phyloP scores from a whole-genome alignment of 495 filamentous ascomycete species.

The Penicillium soppii region DNA sequence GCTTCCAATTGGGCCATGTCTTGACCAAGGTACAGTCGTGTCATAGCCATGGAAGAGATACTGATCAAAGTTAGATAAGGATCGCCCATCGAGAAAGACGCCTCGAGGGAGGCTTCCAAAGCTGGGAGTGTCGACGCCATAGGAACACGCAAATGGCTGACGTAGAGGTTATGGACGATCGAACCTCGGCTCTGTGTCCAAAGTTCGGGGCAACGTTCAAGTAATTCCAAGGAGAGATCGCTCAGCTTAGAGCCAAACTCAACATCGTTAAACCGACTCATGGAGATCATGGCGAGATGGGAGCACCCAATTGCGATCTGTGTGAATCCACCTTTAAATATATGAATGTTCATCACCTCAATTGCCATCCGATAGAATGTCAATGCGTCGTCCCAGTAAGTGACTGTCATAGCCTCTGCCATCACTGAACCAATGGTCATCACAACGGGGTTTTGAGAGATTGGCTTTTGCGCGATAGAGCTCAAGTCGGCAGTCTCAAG shows the following conservation, averaged over 20 bases:
- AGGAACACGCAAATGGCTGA: slow-evolving; percentile 69
- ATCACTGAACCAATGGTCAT: slow-evolving; percentile 71
- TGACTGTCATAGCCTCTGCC: slow-evolving; percentile 73
- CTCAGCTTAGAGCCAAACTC: slow-evolving; percentile 66
- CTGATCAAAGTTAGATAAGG: slow-evolving; percentile 72
- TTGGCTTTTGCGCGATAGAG: slow-evolving; percentile 50
- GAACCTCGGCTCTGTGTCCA: slow-evolving; percentile 70
- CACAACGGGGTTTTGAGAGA: slow-evolving; percentile 52
- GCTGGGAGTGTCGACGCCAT: slow-evolving; percentile 58
- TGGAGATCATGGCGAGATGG: slow-evolving; percentile 69
- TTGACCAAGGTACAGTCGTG: slow-evolving; percentile 70
- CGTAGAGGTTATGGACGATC: slow-evolving; percentile 70
- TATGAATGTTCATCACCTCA: slow-evolving; percentile 66
- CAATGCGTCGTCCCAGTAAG: slow-evolving; percentile 76
- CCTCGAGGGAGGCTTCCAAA: slow-evolving; percentile 68
- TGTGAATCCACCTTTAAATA: slow-evolving; percentile 63
- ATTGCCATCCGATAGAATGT: slow-evolving; percentile 76
- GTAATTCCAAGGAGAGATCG: slow-evolving; percentile 60
- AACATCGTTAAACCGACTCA: slow-evolving; percentile 71
- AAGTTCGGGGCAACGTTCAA: slow-evolving; percentile 64
- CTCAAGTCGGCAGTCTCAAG: slow-evolving; percentile 60
- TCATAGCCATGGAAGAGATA: slow-evolving; percentile 68
- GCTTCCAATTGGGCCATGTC: slow-evolving; percentile 73
- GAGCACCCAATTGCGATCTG: slow-evolving; percentile 76
- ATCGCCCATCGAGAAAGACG: slow-evolving; percentile 69